Conservation (phyloP, 257 asterid species). For the Linderniella brevidens region DNA sequence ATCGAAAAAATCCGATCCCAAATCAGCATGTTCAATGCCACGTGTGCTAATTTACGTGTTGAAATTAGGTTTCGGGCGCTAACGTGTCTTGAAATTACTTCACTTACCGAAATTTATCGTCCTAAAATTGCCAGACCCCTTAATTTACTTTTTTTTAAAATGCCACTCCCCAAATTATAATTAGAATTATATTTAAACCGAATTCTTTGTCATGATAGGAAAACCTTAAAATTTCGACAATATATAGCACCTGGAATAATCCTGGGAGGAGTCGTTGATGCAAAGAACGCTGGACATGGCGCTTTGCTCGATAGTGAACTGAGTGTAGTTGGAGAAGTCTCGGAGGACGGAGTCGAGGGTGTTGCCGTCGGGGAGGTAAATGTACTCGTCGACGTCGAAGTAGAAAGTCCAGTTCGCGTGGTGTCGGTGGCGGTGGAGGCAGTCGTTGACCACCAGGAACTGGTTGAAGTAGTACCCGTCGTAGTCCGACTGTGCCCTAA, state of each 20-base stretch:
- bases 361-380: constrained; percentile 27
- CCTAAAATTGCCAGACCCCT: no score
- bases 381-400: constrained; percentile 53
- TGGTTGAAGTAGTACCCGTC: constrained; percentile 52
- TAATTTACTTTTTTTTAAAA: no score
- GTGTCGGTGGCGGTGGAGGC: constrained; percentile 40
- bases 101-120: no score
- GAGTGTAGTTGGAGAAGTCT: constrained; percentile 33
- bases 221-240: no score
- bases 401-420: constrained; percentile 46
- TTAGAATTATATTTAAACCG: no score
- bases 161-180: no score
- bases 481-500: constrained; percentile 34
- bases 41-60: no score
- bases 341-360: constrained; percentile 22
- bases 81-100: no score
- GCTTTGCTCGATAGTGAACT: constrained; percentile 49
- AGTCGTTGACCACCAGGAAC: constrained; percentile 49
- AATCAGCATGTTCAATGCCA: no score
- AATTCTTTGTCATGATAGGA: no score
- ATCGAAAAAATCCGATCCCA: no score
- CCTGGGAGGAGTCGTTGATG: constrained; percentile 19
- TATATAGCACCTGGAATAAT: constrained; percentile 27
- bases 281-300: constrained; percentile 46
- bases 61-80: no score